Base-by-base conservation (phyloP, 2,329 filamentous ascomycete genomes). In the Apiospora koreana region DNA sequence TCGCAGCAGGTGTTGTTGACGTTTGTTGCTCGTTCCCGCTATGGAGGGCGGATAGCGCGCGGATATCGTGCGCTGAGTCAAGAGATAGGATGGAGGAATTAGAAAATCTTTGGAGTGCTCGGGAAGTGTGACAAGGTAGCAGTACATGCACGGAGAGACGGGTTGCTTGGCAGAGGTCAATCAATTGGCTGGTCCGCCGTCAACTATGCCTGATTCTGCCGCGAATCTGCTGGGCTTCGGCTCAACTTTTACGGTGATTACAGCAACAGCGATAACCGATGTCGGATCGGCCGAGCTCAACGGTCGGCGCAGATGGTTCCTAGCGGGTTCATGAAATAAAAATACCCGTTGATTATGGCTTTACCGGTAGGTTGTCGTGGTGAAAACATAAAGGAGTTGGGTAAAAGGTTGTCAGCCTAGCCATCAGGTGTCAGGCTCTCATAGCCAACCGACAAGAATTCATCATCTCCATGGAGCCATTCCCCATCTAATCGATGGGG, bases 381-480 rank as follows among this genome's bases (percentile, higher is more conserved):
- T 38, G 21, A 62, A 62, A 62, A 62, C 31, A 38, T 23, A 38
- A 9, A 38, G n/a, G 12, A 31, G 38, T 28, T 62, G 38, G 54
- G 31, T 9, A 38, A 14, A n/a, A 31, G 54, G 21, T 38, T 62
- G 54, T 62, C 54, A 62, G 54, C 31, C 54, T 62, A 31, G 54
- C 54, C 54, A 62, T 62, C 54, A 62, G 54, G 54, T 62, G 54
- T 62, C 54, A 62, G 31, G 10, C 54, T 25, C 21, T 18, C 50
- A 38, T 62, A 62, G 54, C 38, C 54, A 38, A 62, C 54, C 31
- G 54, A 62, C 54, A 62, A 62, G 54, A 62, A 62, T 6, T 62
- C 54, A 62, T 62, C 54, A 62, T 62, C 54, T 62, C 54, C 54
- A 62, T 62, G 31, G 54, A 62, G 10, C 54, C 31, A 62, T 62